These are phyloP conservation scores for Leccinum boreale DNA, from an alignment of 768 basidiomycete species.

Conservation along the genomic window DNA sequence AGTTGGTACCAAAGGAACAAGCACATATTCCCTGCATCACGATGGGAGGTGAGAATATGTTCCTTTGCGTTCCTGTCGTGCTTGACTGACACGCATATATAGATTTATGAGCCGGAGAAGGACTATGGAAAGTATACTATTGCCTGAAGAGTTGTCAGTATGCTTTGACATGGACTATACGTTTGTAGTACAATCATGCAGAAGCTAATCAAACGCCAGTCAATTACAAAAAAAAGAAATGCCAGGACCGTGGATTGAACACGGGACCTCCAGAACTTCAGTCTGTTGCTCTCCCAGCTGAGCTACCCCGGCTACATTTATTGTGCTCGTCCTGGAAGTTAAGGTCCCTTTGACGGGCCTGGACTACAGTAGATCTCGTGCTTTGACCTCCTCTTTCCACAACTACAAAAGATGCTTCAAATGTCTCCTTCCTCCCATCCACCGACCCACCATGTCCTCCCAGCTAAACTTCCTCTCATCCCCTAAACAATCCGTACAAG, in stretches of 20 bases:
- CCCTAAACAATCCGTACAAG: background rate
- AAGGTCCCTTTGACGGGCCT: background rate
- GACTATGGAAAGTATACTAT: constrained; percentile 92
- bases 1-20: constrained; percentile 96
- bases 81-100: background rate
- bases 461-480: background rate
- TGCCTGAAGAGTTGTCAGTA: constrained; percentile 29
- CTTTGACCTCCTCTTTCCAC: constrained; percentile 3
- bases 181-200: background rate
- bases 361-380: background rate
- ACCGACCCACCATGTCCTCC: background rate
- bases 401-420: constrained; percentile 7
- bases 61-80: background rate
- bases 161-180: background rate
- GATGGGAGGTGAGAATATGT: constrained; percentile 74
- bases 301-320: constrained; percentile 53
- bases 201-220: background rate
- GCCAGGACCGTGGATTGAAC: constrained; percentile 57
- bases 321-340: accelerated
- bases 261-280: constrained; percentile 62
- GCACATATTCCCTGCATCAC: constrained; percentile 94
- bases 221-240: constrained; percentile 23
- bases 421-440: background rate
- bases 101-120: constrained; percentile 95
- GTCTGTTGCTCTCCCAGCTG: constrained; percentile 76